A percentile compares a stretch with the other conserved stretches of the same genome.
Conservation (phyloP, 2,329 filamentous ascomycete species). For the Botrytis byssoidea region DNA sequence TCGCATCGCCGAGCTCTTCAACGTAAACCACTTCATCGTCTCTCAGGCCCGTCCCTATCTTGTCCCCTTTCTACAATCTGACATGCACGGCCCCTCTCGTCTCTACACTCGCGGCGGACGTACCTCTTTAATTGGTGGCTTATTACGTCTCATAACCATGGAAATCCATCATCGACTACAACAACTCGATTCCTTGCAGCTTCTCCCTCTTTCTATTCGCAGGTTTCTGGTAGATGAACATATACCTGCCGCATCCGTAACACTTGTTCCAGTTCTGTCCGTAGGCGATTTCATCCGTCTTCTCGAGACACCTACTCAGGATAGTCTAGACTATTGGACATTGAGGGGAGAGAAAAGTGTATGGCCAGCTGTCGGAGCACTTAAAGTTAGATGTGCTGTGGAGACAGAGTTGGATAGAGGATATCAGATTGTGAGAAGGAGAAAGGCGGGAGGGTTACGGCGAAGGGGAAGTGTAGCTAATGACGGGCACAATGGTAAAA, state of each 20-base stretch:
- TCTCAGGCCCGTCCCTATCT: slow-evolving; percentile 89
- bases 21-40: slow-evolving; percentile 87
- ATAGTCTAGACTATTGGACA: slow-evolving; percentile 82
- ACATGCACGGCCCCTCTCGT: slow-evolving; percentile 72
- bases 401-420: slow-evolving; percentile 85
- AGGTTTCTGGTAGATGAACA: slow-evolving; percentile 81
- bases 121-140: slow-evolving; percentile 55
- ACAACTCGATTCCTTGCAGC: slow-evolving; percentile 74
- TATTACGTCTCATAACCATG: slow-evolving; percentile 67
- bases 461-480: slow-evolving; percentile 38
- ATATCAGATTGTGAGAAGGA: slow-evolving; percentile 73
- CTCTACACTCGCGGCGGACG: slow-evolving; percentile 58
- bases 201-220: slow-evolving; percentile 68
- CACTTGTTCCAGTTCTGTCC: slow-evolving; percentile 76
- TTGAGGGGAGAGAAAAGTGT: slow-evolving; percentile 79
- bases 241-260: slow-evolving; percentile 74
- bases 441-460: slow-evolving; percentile 39
- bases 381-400: slow-evolving; percentile 78
- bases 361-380: slow-evolving; percentile 82
- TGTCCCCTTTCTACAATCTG: slow-evolving; percentile 78
- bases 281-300: slow-evolving; percentile 71
- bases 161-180: slow-evolving; percentile 78
- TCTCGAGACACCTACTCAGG: slow-evolving; percentile 77
- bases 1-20: slow-evolving; percentile 65
- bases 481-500: slow-evolving; percentile 31